These are phyloP conservation scores for Gymnopilus dilepis DNA, from an alignment of 768 basidiomycete species.

Conservation along the genomic window DNA sequence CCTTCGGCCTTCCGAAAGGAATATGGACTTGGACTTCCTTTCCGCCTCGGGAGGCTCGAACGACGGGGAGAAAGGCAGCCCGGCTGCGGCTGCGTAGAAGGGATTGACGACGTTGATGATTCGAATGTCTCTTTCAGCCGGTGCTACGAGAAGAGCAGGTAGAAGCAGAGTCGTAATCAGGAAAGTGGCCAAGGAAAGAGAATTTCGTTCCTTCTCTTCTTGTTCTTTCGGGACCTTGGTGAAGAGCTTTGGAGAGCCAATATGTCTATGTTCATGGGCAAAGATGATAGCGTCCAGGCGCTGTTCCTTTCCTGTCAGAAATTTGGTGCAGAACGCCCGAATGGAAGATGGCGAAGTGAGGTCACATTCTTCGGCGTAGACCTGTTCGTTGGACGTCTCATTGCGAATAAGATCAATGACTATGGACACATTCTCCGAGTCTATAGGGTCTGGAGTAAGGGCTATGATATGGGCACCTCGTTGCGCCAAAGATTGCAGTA, in stretches of 20 bases:
- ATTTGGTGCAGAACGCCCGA: slow-evolving; percentile 68
- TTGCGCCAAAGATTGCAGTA: slow-evolving; percentile 68
- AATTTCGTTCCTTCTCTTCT: slow-evolving; percentile 47
- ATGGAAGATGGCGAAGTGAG: slow-evolving; percentile 69
- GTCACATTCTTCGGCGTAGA: slow-evolving; percentile 83
- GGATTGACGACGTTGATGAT: slow-evolving; percentile 87
- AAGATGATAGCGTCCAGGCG: slow-evolving; percentile 82
- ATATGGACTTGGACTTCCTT: slow-evolving; percentile 35
- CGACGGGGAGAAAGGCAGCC: slow-evolving; percentile 33
- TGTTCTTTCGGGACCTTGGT: slow-evolving; percentile 24
- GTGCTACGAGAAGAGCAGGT: slow-evolving; percentile 80
- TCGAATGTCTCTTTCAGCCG: slow-evolving; percentile 90
- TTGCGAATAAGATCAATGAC: slow-evolving; percentile 70
- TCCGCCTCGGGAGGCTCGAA: slow-evolving; percentile 30
- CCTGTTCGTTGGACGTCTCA: slow-evolving; percentile 73
- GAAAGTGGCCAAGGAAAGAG: slow-evolving; percentile 71
- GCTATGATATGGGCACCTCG: slow-evolving; percentile 84
- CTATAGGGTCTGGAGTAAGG: slow-evolving; percentile 64
- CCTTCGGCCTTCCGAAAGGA: slow-evolving; percentile 67
- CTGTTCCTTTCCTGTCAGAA: slow-evolving; percentile 67
- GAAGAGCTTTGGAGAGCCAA: slow-evolving; percentile 51
- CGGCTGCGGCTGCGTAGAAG: slow-evolving; percentile 83
- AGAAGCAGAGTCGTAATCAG: slow-evolving; percentile 79
- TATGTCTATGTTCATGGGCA: slow-evolving; percentile 74
- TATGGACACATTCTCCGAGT: slow-evolving; percentile 57